Base-by-base conservation (phyloP, 1,139 yeast species). In the Lodderomyces pseudojiufengensis region DNA sequence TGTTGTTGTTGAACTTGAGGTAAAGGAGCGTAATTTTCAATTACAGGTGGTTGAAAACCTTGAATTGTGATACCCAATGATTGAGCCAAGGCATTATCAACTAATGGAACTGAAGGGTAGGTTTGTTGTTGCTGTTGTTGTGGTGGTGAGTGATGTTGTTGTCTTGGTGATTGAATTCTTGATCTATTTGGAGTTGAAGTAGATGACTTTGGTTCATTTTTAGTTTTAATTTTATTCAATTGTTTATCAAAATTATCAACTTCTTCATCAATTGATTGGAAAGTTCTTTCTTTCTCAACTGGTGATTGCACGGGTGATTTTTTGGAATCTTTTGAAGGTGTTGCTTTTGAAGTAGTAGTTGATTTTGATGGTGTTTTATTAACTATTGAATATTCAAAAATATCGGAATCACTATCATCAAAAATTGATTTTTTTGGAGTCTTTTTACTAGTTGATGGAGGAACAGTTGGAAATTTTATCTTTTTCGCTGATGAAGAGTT, bases 1-100 rank as follows among this genome's bases (percentile, higher is more conserved):
- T 20, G 23, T 24, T 14, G 13, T 27, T 12, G 24, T 11, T 7
- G 24, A 20, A 3, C 14, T 5, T 7, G 22, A 11, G 16, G 10
- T 28, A 8, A 10, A 18, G 22, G 24, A 11, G 20, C 7, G 7
- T 18, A 9, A 24, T 24, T 5, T 24, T 24, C 26, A 5, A 24
- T 8, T 5, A 8, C 26, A 14, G 46, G 46, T 10, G 50, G 50
- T 24, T 46, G 40, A 30, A 49, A 38, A 1, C 60, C 62, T 40
- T 54, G 55, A 14, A 58, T 45, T 2, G 55, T 52, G 8, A 61
- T 54, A 5, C 65, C 66, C 40, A 59, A 48, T 39, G 52, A 53
- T 16, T 57, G 45, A 3, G 63, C 63, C 29, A 57, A 29, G 31
- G 49, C 49, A 29, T 40, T 33, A 35, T 38, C 39, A 14, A 34